Conservation (phyloP, 352 stramenopile genomes). For the Pythium grandisporangium region DNA sequence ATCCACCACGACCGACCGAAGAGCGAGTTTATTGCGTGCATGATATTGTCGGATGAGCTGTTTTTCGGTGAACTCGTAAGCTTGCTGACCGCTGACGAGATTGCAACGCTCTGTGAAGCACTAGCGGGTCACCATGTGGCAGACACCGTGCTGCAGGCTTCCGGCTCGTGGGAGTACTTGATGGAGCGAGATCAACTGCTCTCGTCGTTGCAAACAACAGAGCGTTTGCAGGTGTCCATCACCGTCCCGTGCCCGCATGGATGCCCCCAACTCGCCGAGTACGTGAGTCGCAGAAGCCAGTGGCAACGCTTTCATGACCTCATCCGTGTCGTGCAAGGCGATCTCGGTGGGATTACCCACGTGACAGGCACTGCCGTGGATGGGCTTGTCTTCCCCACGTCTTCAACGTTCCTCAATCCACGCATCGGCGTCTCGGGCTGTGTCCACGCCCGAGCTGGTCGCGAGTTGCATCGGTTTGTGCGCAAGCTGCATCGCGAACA, state of each 20-base stretch:
- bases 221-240: neutral
- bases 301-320: constrained; percentile 22
- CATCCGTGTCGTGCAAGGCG: constrained; percentile 26
- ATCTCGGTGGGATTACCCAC: constrained; percentile 27
- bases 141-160: neutral
- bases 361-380: constrained; percentile 25
- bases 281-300: constrained; percentile 32
- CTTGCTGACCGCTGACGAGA: constrained; percentile 1
- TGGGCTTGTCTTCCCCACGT: constrained; percentile 57
- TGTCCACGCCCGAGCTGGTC: constrained; percentile 40
- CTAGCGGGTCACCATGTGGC: neutral
- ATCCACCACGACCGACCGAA: too few species aligned
- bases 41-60: too few species aligned
- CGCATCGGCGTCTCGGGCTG: constrained; percentile 25
- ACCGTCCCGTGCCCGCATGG: constrained; percentile 4
- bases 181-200: constrained; percentile 1
- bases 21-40: too few species aligned
- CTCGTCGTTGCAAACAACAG: neutral
- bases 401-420: constrained; percentile 24
- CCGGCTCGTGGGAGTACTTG: constrained; percentile 6
- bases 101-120: constrained; percentile 4
- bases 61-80: constrained; percentile 7
- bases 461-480: constrained; percentile 13
- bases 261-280: constrained; percentile 20
- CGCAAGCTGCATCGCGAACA: neutral